phyloP scores from a whole-genome alignment of 2,329 filamentous ascomycete genomes.

The Thyridium curvatum region DNA sequence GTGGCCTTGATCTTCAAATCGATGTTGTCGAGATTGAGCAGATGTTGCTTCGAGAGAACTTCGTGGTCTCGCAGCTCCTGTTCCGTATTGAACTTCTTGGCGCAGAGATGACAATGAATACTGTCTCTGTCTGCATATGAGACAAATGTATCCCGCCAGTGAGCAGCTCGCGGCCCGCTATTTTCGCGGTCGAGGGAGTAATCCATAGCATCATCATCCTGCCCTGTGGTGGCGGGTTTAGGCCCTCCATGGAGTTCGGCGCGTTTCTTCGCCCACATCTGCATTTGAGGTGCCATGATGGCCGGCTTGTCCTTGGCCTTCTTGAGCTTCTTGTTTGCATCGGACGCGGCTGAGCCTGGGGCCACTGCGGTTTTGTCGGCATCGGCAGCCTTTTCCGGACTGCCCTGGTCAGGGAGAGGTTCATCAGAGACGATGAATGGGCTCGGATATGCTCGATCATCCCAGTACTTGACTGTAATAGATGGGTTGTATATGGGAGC shows the following conservation, averaged over 20 bases:
- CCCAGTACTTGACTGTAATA: slow-evolving; percentile 69
- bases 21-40: slow-evolving; percentile 14
- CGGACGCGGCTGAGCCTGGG: slow-evolving; percentile 4
- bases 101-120: slow-evolving; percentile 50
- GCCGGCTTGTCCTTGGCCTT: slow-evolving; percentile 48
- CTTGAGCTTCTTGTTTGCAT: slow-evolving; percentile 44
- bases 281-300: slow-evolving; percentile 56
- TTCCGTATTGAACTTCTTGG: slow-evolving; percentile 47
- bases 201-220: slow-evolving; percentile 1
- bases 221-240: slow-evolving; percentile 5
- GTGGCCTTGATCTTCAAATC: slow-evolving; percentile 34
- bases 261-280: slow-evolving; percentile 67
- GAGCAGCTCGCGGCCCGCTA: slow-evolving; percentile 14
- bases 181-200: slow-evolving; percentile 1
- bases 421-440: no score
- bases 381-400: slow-evolving; percentile 14
- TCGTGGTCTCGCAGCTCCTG: slow-evolving; percentile 20
- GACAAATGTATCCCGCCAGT: slow-evolving; percentile 31
- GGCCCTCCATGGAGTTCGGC: slow-evolving; percentile 42
- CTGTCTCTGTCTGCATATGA: slow-evolving; percentile 53
- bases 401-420: neutral
- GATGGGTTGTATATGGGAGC: slow-evolving; percentile 62
- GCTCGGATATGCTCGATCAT: slow-evolving; percentile 33
- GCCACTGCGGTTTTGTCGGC: slow-evolving; percentile 25
- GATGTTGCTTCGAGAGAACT: slow-evolving; percentile 15